phyloP scores from a whole-genome alignment of 2,329 filamentous ascomycete genomes.

The Venturia asperata region DNA sequence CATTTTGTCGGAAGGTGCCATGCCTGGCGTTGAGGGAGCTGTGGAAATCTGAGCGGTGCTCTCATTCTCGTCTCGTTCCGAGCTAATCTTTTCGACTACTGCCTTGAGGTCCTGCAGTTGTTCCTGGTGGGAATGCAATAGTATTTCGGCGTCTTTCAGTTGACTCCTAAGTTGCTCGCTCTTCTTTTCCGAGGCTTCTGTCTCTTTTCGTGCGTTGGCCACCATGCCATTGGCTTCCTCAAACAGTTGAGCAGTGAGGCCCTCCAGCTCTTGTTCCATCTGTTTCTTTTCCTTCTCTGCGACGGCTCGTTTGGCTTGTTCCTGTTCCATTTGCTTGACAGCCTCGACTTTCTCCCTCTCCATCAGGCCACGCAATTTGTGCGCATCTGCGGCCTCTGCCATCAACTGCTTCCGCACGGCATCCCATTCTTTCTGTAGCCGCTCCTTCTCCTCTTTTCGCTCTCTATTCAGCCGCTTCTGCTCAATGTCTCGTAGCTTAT shows the following conservation, averaged over 20 bases:
- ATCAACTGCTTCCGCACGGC: constrained; percentile 51
- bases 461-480: constrained; percentile 8
- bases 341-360: constrained; percentile 5
- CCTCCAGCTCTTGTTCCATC: constrained; percentile 89
- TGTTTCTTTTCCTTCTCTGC: constrained; percentile 65
- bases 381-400: not conserved
- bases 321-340: constrained; percentile 34
- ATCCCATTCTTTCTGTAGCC: constrained; percentile 31
- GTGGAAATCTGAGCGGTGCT: constrained; percentile 59
- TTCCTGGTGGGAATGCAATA: constrained; percentile 86
- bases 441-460: constrained; percentile 4
- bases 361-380: constrained; percentile 3
- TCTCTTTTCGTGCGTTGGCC: constrained; percentile 75
- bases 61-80: constrained; percentile 64
- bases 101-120: constrained; percentile 85
- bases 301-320: constrained; percentile 34
- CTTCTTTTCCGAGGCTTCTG: constrained; percentile 71
- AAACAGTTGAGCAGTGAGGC: constrained; percentile 84
- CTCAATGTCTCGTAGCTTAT: not conserved
- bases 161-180: constrained; percentile 84
- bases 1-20: constrained; percentile 50
- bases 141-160: constrained; percentile 74
- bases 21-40: constrained; percentile 72
- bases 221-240: constrained; percentile 99
- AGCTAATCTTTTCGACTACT: constrained; percentile 81